Percentiles rank a stretch among this genome's conserved stretches.
phyloP scores from a whole-genome alignment of 441 rosid genomes.

The Pelargonium myrrhifolium region DNA sequence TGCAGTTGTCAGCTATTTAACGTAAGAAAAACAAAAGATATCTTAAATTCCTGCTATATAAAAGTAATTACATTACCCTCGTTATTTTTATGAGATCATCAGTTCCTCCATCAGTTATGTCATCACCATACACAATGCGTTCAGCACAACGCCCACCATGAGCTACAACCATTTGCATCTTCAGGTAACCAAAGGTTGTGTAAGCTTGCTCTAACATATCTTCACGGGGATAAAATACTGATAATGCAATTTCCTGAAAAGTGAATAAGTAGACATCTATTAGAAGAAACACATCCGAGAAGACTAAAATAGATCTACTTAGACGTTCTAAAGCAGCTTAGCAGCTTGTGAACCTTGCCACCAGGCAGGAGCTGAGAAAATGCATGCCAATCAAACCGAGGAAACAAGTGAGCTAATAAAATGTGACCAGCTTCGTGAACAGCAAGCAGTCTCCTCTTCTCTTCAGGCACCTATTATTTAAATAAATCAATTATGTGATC shows the following conservation, averaged over 20 bases:
- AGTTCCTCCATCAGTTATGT: slow-evolving; percentile 87
- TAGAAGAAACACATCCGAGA: slow-evolving; percentile 10
- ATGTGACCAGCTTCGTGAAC: slow-evolving; percentile 97
- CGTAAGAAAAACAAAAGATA: no score
- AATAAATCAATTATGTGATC: slow-evolving; percentile 17
- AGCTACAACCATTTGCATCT: slow-evolving; percentile 99
- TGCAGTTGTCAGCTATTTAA: background rate
- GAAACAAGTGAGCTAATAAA: slow-evolving; percentile 89
- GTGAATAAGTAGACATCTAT: background rate
- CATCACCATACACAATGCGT: slow-evolving; percentile 69
- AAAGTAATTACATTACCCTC: slow-evolving; percentile 36
- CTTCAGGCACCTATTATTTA: slow-evolving; percentile 55
- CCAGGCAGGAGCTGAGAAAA: slow-evolving; percentile 99
- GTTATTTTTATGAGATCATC: slow-evolving; percentile 92
- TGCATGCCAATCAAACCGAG: slow-evolving; percentile 96
- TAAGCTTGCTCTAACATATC: slow-evolving; percentile 93
- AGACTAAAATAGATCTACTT: background rate
- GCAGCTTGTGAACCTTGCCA: slow-evolving; percentile 87
- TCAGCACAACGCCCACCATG: slow-evolving; percentile 99
- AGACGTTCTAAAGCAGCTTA: slow-evolving; percentile 9
- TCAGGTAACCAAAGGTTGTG: slow-evolving; percentile 95
- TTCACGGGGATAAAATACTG: slow-evolving; percentile 93
- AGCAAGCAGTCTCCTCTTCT: slow-evolving; percentile 85
- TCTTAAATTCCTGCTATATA: background rate
- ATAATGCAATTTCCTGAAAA: slow-evolving; percentile 82